Conservation (phyloP, 306 rosid species). For the Dryas alaskensis region DNA sequence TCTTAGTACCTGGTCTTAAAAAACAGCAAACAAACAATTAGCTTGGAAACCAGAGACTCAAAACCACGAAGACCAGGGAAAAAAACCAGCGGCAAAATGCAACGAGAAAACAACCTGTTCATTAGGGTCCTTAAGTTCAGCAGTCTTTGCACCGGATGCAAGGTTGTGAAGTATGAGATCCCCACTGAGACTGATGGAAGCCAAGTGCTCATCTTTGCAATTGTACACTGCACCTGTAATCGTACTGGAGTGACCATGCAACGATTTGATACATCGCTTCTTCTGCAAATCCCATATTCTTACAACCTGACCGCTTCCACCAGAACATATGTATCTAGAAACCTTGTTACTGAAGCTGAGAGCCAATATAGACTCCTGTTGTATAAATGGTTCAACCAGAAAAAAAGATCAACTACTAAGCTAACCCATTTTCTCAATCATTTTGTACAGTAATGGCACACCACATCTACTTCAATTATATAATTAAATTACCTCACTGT, state of each 20-base stretch:
- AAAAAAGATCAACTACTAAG: conserved; percentile 16
- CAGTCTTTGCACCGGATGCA: conserved; percentile 89
- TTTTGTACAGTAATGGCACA: background rate
- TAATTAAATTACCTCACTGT: conserved; percentile 55
- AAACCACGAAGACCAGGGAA: conserved; percentile 14
- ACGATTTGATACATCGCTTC: conserved; percentile 92
- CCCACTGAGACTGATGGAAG: conserved; percentile 91
- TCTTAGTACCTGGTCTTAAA: conserved; percentile 96
- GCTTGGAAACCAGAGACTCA: conserved; percentile 36
- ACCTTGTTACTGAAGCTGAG: conserved; percentile 95
- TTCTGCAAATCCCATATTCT: conserved; percentile 98
- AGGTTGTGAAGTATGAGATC: conserved; percentile 95
- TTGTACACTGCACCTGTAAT: conserved; percentile 89
- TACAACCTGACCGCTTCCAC: conserved; percentile 95
- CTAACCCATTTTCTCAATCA: conserved; percentile 12
- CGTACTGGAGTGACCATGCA: conserved; percentile 81
- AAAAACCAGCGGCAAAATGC: conserved; percentile 19
- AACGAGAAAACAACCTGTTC: conserved; percentile 67
- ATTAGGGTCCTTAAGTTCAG: conserved; percentile 95
- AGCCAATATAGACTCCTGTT: conserved; percentile 82
- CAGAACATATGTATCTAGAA: conserved; percentile 89
- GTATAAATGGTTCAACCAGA: conserved; percentile 17
- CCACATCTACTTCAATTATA: conserved; percentile 12
- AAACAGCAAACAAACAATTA: conserved; percentile 54
- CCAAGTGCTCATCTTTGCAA: conserved; percentile 96